Evolutionary conservation across 2,329 filamentous ascomycete species (phyloP).

Genomic region (Onygenales sp.): DNA sequence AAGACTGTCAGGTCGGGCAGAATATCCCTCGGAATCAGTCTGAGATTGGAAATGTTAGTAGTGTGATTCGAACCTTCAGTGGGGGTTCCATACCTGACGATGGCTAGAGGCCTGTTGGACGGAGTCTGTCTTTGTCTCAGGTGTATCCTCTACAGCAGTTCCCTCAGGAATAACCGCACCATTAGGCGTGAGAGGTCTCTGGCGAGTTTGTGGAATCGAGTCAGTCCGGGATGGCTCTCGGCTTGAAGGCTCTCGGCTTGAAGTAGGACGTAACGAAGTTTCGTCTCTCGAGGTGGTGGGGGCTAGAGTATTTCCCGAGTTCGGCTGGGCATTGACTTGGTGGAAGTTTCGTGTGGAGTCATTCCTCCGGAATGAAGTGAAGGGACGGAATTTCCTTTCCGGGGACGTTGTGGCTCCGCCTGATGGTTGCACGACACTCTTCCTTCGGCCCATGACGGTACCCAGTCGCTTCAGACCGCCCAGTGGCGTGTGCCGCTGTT

Average conservation of each 20-base stretch:
- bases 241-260: constrained; percentile 4
- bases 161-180: not conserved
- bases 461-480: constrained; percentile 38
- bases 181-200: not conserved
- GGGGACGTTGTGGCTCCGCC: constrained; percentile 18
- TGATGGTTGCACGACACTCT: constrained; percentile 31
- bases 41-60: constrained; percentile 14
- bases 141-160: not conserved
- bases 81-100: not conserved
- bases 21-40: constrained; percentile 33
- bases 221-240: not conserved
- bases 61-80: not conserved
- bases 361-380: constrained; percentile 17
- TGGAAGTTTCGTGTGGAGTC: constrained; percentile 18
- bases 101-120: not conserved
- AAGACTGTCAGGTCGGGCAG: constrained; percentile 29
- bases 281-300: constrained; percentile 13
- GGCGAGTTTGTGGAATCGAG: not conserved
- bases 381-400: constrained; percentile 36
- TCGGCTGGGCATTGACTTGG: constrained; percentile 16
- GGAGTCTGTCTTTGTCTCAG: not conserved
- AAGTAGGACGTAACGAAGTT: constrained; percentile 5
- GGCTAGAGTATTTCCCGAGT: constrained; percentile 15
- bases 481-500: constrained; percentile 31
- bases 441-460: constrained; percentile 39